Evolutionary conservation across 345 rosid genomes (phyloP).

Genomic region (Lepidium didymum): DNA sequence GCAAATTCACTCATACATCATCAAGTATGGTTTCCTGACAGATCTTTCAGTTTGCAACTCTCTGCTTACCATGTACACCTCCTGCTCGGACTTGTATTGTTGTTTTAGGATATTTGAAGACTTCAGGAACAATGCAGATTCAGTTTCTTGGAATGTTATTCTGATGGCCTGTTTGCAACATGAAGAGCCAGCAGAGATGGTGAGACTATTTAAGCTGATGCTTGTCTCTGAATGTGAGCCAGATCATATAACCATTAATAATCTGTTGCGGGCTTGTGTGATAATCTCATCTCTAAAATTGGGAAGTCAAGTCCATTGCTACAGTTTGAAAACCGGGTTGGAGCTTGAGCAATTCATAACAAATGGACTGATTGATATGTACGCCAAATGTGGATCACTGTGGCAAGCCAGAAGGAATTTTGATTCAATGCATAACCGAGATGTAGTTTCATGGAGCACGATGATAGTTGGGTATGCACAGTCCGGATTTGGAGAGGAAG

Average conservation of each 20-base stretch:
- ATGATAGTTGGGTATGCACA: slow-evolving; percentile 72
- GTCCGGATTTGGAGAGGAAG: slow-evolving; percentile 63
- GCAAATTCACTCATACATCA: slow-evolving; percentile 45
- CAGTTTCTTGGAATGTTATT: slow-evolving; percentile 68
- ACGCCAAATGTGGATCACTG: slow-evolving; percentile 66
- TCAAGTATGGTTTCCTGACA: slow-evolving; percentile 37
- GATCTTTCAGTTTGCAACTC: slow-evolving; percentile 44
- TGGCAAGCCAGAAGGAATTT: slow-evolving; percentile 41
- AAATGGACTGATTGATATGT: slow-evolving; percentile 68
- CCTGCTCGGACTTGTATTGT: slow-evolving; percentile 34
- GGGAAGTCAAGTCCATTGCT: slow-evolving; percentile 61
- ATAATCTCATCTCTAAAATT: slow-evolving; percentile 55
- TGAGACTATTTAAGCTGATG: slow-evolving; percentile 52
- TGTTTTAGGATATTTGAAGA: slow-evolving; percentile 49
- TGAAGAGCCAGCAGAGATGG: slow-evolving; percentile 40
- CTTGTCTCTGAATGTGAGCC: slow-evolving; percentile 39
- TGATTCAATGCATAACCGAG: slow-evolving; percentile 41
- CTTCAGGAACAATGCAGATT: slow-evolving; percentile 39
- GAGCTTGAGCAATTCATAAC: slow-evolving; percentile 34
- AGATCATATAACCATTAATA: slow-evolving; percentile 47
- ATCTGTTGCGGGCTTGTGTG: slow-evolving; percentile 50
- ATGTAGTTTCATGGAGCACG: slow-evolving; percentile 73
- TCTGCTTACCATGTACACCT: slow-evolving; percentile 52
- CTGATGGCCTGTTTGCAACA: slow-evolving; percentile 59
- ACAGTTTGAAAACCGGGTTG: slow-evolving; percentile 44